These are phyloP conservation scores for Argentina anserina DNA, from an alignment of 306 rosid genomes.

Conservation along the genomic window DNA sequence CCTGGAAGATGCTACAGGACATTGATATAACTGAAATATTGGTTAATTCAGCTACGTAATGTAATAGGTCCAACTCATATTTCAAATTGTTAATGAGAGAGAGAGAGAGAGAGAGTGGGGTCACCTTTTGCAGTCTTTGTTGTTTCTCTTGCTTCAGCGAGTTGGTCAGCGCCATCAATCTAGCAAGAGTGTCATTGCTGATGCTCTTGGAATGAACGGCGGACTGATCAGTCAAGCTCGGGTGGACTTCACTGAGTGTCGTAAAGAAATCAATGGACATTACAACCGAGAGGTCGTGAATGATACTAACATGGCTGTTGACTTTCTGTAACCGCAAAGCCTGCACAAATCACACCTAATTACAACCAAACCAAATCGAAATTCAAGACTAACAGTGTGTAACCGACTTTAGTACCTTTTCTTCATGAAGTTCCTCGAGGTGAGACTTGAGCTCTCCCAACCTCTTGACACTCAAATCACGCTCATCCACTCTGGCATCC, in stretches of 20 bases:
- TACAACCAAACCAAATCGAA: slow-evolving; percentile 11
- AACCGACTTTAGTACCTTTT: slow-evolving; percentile 48
- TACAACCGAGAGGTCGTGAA: slow-evolving; percentile 59
- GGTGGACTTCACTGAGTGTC: slow-evolving; percentile 60
- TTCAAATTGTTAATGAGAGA: not conserved
- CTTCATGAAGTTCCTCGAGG: slow-evolving; percentile 75
- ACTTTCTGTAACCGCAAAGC: slow-evolving; percentile 69
- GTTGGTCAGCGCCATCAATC: slow-evolving; percentile 58
- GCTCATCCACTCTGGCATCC: slow-evolving; percentile 38
- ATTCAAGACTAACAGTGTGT: not conserved
- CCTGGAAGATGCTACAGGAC: not conserved
- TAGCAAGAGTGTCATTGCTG: slow-evolving; percentile 81
- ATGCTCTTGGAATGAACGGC: slow-evolving; percentile 48
- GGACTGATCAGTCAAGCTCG: slow-evolving; percentile 59
- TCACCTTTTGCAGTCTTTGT: slow-evolving; percentile 75
- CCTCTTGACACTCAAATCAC: slow-evolving; percentile 56
- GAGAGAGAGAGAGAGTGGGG: not conserved
- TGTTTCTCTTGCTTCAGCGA: slow-evolving; percentile 66
- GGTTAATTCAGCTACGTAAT: not conserved
- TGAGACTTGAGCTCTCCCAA: slow-evolving; percentile 67
- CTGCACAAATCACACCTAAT: slow-evolving; percentile 33
- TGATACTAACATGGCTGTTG: slow-evolving; percentile 41
- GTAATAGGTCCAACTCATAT: not conserved
- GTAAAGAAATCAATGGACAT: slow-evolving; percentile 64
- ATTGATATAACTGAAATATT: not conserved